Percentiles rank a stretch among this genome's conserved stretches.
Evolutionary conservation across 139 green algal genomes (phyloP).

Genomic region (Chlamydomonas sp.): DNA sequence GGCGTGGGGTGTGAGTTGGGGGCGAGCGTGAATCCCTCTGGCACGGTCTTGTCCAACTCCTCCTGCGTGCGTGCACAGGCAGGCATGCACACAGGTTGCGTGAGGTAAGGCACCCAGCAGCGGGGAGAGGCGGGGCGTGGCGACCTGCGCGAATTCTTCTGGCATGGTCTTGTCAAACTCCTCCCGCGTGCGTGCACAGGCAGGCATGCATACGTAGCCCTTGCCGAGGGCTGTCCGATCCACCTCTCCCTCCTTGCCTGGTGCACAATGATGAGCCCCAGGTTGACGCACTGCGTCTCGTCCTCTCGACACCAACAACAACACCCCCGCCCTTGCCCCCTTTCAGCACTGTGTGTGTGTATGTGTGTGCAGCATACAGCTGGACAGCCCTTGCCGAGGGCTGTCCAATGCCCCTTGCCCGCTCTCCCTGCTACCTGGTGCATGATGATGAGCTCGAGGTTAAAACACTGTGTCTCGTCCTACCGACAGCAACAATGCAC

Average conservation of each 20-base stretch:
- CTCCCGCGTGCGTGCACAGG: too few relatives aligned
- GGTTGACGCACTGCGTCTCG: slow-evolving; percentile 60
- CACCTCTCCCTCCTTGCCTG: slow-evolving; percentile 25
- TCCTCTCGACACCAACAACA: slow-evolving; percentile 32
- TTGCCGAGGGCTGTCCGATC: background rate
- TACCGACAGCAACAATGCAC: slow-evolving; percentile 46
- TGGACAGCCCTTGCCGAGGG: background rate
- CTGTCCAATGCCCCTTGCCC: background rate
- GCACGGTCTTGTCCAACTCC: background rate
- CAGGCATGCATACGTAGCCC: background rate
- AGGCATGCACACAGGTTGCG: background rate
- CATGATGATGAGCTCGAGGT: background rate
- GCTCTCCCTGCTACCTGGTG: background rate
- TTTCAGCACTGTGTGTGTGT: too few relatives aligned
- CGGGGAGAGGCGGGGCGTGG: background rate
- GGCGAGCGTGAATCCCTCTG: too few relatives aligned
- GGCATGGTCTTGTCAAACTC: background rate
- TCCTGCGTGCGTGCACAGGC: background rate
- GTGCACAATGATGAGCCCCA: slow-evolving; percentile 63
- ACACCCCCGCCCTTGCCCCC: too few relatives aligned
- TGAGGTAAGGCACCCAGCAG: background rate
- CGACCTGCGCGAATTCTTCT: too few relatives aligned
- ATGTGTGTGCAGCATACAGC: background rate
- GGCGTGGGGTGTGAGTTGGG: too few relatives aligned
- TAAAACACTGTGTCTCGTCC: background rate